These are phyloP conservation scores for Rosa lucieae DNA, from an alignment of 306 rosid species.

Conservation along the genomic window DNA sequence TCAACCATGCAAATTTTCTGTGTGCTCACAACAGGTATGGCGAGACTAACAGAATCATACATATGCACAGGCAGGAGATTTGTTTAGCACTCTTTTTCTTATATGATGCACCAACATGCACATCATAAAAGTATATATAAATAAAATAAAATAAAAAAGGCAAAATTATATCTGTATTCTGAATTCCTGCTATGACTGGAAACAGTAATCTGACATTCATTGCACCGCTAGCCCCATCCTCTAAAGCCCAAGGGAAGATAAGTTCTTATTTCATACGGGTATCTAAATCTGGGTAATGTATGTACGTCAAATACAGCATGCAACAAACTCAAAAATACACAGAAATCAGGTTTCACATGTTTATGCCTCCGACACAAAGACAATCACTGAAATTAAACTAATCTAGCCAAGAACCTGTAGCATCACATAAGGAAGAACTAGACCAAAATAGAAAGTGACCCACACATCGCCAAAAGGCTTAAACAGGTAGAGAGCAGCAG, in stretches of 20 bases:
- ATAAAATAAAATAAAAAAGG: neutral
- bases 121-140: neutral
- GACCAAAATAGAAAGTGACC: neutral
- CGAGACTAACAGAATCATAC: neutral
- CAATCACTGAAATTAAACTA: neutral
- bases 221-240: neutral
- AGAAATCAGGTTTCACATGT: no score
- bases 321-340: neutral
- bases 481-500: neutral
- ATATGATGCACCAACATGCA: neutral
- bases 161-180: neutral
- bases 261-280: neutral
- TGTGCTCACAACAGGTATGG: neutral
- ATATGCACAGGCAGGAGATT: neutral
- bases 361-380: no score
- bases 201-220: no score
- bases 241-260: neutral
- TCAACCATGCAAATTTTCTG: neutral
- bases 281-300: neutral
- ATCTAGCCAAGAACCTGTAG: neutral
- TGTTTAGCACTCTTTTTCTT: neutral
- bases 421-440: neutral
- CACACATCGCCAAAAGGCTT: neutral
- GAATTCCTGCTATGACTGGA: no score
- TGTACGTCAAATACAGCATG: neutral